Evolutionary conservation across 176 grass and related monocot genomes (phyloP).

Genomic region (Tillandsia leiboldiana): DNA sequence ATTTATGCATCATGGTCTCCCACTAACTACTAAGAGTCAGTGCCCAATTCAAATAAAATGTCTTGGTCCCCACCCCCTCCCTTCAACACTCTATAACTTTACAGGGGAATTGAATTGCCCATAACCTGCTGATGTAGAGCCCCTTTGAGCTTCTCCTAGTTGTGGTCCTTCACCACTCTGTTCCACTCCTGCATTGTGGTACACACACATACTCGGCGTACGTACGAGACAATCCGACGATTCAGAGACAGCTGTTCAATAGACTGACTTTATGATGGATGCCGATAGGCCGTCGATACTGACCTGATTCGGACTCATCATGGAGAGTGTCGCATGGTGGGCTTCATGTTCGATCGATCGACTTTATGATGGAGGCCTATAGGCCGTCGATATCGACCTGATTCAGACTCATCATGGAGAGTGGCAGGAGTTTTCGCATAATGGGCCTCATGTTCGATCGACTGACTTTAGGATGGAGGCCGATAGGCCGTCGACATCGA

Average conservation of each 20-base stretch:
- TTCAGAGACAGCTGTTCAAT: background rate
- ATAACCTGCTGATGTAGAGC: background rate
- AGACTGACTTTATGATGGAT: background rate
- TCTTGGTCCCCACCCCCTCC: background rate
- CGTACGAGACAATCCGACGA: background rate
- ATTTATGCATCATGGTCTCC: conserved; percentile 54
- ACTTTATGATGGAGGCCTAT: background rate
- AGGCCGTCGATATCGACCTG: background rate
- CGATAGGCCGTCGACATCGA: background rate
- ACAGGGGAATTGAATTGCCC: background rate
- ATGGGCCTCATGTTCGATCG: background rate
- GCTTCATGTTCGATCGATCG: background rate
- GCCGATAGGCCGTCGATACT: background rate
- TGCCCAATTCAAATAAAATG: background rate
- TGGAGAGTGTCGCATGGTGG: background rate
- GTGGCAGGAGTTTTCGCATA: background rate
- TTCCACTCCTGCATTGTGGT: background rate
- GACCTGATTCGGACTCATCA: background rate
- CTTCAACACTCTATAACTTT: background rate
- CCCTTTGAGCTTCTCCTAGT: background rate
- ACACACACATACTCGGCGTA: background rate
- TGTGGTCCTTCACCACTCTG: background rate
- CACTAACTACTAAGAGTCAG: conserved; percentile 11
- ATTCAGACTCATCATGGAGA: background rate
- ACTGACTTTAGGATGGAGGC: background rate